A percentile compares a stretch with the other conserved stretches of the same genome.
Conservation (phyloP, 768 basidiomycete genomes). For the Pulveroboletus frians region DNA sequence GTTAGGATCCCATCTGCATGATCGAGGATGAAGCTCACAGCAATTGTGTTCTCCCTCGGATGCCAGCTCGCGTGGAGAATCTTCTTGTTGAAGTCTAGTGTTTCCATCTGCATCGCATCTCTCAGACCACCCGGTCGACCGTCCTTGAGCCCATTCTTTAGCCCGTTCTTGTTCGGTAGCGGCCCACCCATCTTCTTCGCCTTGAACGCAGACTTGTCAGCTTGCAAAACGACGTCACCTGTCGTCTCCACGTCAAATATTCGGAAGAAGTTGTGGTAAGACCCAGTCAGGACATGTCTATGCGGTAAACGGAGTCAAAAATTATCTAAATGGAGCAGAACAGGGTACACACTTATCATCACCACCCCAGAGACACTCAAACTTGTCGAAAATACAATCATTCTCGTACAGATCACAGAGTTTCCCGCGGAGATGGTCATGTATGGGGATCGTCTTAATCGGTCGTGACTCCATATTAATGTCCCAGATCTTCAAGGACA, state of each 20-base stretch:
- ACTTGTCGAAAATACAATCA: constrained; percentile 99
- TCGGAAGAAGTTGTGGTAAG: constrained; percentile 99
- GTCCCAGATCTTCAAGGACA: constrained; percentile 99
- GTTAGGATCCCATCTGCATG: constrained; percentile 5
- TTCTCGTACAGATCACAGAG: constrained; percentile 99
- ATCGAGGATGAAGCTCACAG: constrained; percentile 48
- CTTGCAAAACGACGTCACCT: constrained; percentile 91
- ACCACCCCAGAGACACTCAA: constrained; percentile 97
- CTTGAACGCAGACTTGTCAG: constrained; percentile 99
- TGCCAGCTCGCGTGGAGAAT: constrained; percentile 97
- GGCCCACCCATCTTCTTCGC: constrained; percentile 97
- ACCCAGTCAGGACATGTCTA: constrained; percentile 97
- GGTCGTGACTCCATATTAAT: constrained; percentile 98
- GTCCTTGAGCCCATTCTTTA: constrained; percentile 74
- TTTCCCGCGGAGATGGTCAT: constrained; percentile 95
- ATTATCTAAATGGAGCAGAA: constrained; percentile 7
- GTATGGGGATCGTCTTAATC: constrained; percentile 96
- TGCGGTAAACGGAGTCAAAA: constrained; percentile 1
- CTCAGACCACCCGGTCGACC: constrained; percentile 67
- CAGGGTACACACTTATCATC: constrained; percentile 76
- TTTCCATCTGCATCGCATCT: constrained; percentile 83
- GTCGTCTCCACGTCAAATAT: constrained; percentile 91
- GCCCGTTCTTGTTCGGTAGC: constrained; percentile 58
- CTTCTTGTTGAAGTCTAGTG: constrained; percentile 95
- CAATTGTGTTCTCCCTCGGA: constrained; percentile 96